phyloP scores from a whole-genome alignment of 2,329 filamentous ascomycete genomes.

The Monosporascus cannonballus region DNA sequence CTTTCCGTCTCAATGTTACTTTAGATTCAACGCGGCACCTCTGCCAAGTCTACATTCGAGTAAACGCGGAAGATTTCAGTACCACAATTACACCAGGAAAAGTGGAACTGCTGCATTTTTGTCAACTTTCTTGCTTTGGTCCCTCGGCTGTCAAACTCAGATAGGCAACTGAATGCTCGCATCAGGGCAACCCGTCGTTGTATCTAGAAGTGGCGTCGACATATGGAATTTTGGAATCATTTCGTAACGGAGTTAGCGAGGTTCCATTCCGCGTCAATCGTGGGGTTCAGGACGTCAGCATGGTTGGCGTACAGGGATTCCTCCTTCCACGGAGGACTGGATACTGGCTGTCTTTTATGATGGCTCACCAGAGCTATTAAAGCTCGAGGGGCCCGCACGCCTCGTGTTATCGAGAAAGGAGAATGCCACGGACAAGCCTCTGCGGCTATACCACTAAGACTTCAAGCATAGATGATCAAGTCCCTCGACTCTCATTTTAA shows the following conservation, averaged over 20 bases:
- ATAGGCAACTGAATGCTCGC: not conserved
- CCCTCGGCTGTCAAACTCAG: not conserved
- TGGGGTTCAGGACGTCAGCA: not conserved
- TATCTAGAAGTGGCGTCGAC: not conserved
- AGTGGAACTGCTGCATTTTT: not conserved
- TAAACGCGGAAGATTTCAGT: not conserved
- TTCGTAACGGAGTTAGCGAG: not conserved
- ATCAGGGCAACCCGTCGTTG: not conserved
- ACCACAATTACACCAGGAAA: not conserved
- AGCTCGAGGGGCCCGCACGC: not conserved
- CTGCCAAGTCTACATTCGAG: no score
- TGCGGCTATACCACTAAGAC: not conserved
- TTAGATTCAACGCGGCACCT: no score
- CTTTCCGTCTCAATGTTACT: no score
- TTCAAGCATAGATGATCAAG: not conserved
- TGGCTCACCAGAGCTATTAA: not conserved
- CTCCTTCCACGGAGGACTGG: no score
- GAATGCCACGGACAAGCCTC: not conserved
- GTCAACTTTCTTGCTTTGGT: not conserved
- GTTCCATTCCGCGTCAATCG: not conserved
- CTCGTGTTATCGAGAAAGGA: not conserved
- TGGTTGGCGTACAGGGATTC: not conserved
- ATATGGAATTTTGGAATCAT: not conserved
- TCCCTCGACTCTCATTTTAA: not conserved
- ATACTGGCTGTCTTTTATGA: no score